phyloP scores from a whole-genome alignment of 345 rosid genomes.

The Syzygium aromaticum region DNA sequence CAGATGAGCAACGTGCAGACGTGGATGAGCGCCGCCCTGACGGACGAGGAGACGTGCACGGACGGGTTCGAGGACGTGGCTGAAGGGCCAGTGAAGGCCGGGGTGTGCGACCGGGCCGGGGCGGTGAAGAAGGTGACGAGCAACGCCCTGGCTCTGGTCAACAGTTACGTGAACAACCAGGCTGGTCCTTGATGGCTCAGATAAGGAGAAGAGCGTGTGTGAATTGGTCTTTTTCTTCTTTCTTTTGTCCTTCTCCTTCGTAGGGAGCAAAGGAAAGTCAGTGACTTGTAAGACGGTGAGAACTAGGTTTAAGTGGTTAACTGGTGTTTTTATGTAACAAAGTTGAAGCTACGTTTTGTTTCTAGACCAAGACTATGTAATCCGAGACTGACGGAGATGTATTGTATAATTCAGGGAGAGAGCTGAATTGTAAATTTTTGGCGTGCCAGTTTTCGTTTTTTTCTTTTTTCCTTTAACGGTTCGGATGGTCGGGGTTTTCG shows the following conservation, averaged over 20 bases:
- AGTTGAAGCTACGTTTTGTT: too few species aligned
- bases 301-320: background rate
- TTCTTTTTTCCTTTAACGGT: background rate
- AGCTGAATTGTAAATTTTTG: background rate
- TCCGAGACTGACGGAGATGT: background rate
- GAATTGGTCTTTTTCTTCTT: background rate
- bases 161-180: constrained; percentile 35
- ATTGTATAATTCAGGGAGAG: background rate
- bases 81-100: constrained; percentile 39
- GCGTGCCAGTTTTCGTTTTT: background rate
- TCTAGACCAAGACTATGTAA: background rate
- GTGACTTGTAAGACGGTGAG: background rate
- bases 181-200: background rate
- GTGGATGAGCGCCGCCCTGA: constrained; percentile 93
- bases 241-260: background rate
- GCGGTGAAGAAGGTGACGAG: constrained; percentile 63
- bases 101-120: constrained; percentile 26
- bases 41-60: constrained; percentile 77
- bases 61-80: constrained; percentile 68
- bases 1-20: constrained; percentile 81
- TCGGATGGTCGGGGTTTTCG: background rate
- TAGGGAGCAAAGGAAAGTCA: background rate
- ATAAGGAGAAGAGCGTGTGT: background rate
- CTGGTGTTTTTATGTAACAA: background rate
- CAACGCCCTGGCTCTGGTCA: constrained; percentile 71